Base-by-base conservation (phyloP, 768 basidiomycete species). In the Hysterangium stoloniferum region DNA sequence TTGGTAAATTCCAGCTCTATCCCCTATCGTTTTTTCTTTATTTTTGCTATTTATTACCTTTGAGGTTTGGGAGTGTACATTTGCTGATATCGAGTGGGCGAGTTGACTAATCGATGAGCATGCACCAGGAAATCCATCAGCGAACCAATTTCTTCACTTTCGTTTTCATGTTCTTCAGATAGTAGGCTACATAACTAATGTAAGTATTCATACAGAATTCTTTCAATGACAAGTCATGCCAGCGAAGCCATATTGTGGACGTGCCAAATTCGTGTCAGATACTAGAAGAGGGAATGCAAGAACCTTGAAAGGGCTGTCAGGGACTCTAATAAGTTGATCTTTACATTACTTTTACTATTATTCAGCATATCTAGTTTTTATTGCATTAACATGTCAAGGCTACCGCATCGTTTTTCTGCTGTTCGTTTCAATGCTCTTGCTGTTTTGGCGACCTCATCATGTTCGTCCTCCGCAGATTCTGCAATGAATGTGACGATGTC, bases 391-490 rank as follows among this genome's bases (percentile, higher is more conserved):
- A 61, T 66, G 50, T 61, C 64, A 28, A 74, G 69, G 34, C 72
- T 82, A 9, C 86, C 86, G 54, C 82, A 82, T 56, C 84, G 73
- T 55, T 68, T 75, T 67, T 89, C 86, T 41, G 88, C 79, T 3
- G 79, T 78, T 65, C 75, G 68, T 64, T 84, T 89, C 65, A 90
- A 68, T 56, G 65, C 73, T 55, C 80, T 77, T 15, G 83, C 78
- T 57, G 80, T 80, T 52, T 70, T 73, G 4, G 90, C 85, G 13
- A 94, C 88, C 52, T 73, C 73, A 56, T 90, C 87, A 62, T 91
- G 83, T 57, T 93, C 92, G 60, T 95, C 91, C 66, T 92, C 89
- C 4, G 80, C 78, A 60, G 82, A 86, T 64, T 95, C 93, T 4
- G 81, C 80, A 48, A 95, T 82, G 68, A 95, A 92, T 24, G 86